These are phyloP conservation scores for Aspergillus novoparasiticus DNA, from an alignment of 2,329 filamentous ascomycete genomes.

Conservation along the genomic window DNA sequence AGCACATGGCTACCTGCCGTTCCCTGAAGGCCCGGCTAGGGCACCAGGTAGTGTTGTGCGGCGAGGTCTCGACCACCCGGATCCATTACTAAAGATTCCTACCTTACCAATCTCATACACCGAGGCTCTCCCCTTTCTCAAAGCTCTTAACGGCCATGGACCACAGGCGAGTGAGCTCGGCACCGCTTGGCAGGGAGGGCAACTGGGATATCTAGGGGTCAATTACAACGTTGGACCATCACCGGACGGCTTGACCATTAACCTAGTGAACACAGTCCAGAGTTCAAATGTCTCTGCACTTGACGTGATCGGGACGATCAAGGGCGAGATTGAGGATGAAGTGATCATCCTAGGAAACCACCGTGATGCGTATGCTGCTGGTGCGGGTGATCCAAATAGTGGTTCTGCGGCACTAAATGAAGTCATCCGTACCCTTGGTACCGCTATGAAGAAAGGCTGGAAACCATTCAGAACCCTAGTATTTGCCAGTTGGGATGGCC, in stretches of 20 bases:
- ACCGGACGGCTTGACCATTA: neutral
- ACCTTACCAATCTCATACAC: neutral
- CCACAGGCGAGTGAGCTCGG: neutral
- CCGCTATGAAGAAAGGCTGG: neutral
- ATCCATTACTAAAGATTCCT: neutral
- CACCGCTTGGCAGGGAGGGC: neutral
- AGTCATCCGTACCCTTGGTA: neutral
- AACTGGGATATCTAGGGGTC: neutral
- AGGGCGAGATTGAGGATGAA: neutral
- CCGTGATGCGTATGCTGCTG: neutral
- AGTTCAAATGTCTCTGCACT: neutral
- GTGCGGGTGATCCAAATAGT: neutral
- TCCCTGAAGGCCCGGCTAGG: neutral
- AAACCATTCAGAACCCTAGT: neutral
- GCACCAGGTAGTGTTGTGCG: neutral
- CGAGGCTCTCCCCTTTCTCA: neutral
- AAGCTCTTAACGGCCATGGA: neutral
- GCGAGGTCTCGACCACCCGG: accelerated
- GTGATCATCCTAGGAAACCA: neutral
- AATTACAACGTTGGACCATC: neutral
- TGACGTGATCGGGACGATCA: neutral
- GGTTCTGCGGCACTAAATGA: neutral
- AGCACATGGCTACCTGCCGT: neutral
- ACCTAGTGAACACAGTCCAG: neutral
- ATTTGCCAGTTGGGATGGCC: neutral